phyloP scores from a whole-genome alignment of 768 basidiomycete species.

The Paxillus involutus region DNA sequence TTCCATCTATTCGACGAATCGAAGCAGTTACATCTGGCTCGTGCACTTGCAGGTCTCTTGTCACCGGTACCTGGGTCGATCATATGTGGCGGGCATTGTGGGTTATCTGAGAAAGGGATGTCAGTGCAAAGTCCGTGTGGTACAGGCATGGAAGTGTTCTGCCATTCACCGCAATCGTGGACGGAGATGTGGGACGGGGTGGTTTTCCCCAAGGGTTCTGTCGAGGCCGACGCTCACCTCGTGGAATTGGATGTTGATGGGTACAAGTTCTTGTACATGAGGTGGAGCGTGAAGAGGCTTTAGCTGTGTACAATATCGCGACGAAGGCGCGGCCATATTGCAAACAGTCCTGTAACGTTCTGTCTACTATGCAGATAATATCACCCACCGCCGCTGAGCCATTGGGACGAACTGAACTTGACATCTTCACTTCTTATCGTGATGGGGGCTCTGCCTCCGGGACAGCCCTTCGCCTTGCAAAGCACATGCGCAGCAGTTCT shows the following conservation, averaged over 20 bases:
- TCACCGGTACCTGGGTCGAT: slow-evolving; percentile 21
- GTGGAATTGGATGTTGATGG: not conserved
- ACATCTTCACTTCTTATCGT: too few species aligned
- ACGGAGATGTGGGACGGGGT: slow-evolving; percentile 8
- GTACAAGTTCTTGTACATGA: too few species aligned
- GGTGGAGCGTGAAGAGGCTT: too few species aligned
- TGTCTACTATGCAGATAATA: too few species aligned
- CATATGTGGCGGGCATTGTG: slow-evolving; percentile 20
- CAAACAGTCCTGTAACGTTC: too few species aligned
- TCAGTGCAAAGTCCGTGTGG: not conserved
- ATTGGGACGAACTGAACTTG: too few species aligned
- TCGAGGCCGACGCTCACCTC: not conserved
- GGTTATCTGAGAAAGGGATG: slow-evolving; percentile 8
- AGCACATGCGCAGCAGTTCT: too few species aligned
- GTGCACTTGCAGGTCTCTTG: slow-evolving; percentile 16
- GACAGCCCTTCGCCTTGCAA: too few species aligned
- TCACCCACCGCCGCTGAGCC: too few species aligned
- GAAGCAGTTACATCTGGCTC: slow-evolving; percentile 17
- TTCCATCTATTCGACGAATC: slow-evolving; percentile 29
- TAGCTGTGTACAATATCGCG: too few species aligned
- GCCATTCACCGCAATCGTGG: slow-evolving; percentile 15
- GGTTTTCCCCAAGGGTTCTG: slow-evolving; percentile 3
- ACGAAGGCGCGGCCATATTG: too few species aligned
- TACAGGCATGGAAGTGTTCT: not conserved
- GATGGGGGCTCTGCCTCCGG: too few species aligned